phyloP scores from a whole-genome alignment of 345 rosid genomes.

The Hypericum androsaemum region DNA sequence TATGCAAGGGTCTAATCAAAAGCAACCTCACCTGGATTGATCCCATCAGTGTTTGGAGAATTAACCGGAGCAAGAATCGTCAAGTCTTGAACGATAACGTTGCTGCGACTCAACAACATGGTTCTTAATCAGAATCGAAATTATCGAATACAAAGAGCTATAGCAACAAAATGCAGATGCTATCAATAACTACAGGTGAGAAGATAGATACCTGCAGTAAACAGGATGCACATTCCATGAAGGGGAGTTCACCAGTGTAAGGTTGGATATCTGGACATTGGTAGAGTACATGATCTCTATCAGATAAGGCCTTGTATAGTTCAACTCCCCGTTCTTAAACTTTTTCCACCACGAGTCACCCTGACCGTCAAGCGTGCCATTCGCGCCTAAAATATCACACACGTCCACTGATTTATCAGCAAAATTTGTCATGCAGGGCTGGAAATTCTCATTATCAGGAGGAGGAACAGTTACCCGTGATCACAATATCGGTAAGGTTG shows the following conservation, averaged over 20 bases:
- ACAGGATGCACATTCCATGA: conserved; percentile 44
- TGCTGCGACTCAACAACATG: conserved; percentile 6
- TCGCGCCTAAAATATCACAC: conserved; percentile 23
- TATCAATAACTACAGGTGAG: neutral
- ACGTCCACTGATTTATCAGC: neutral
- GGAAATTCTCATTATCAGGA: neutral
- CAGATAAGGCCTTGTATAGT: conserved; percentile 35
- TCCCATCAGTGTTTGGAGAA: conserved; percentile 27
- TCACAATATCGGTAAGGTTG: conserved; percentile 35
- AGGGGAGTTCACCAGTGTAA: conserved; percentile 35
- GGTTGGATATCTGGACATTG: conserved; percentile 30
- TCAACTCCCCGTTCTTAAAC: conserved; percentile 21
- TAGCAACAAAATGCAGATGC: no score
- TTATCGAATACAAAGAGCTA: neutral
- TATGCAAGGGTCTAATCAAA: neutral
- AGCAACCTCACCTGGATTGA: conserved; percentile 19
- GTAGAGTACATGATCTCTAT: conserved; percentile 33
- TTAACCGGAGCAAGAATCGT: conserved; percentile 24
- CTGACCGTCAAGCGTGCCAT: conserved; percentile 42
- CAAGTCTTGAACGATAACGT: conserved; percentile 20
- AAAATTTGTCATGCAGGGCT: neutral
- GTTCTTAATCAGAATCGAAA: neutral
- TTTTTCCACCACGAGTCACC: conserved; percentile 37
- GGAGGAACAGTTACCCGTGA: conserved; percentile 21
- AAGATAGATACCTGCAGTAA: conserved; percentile 25